Evolutionary conservation across 495 filamentous ascomycete genomes (phyloP), one percentile per base, ranked within the genome.

Genomic region (Trichoderma gamsii): DNA sequence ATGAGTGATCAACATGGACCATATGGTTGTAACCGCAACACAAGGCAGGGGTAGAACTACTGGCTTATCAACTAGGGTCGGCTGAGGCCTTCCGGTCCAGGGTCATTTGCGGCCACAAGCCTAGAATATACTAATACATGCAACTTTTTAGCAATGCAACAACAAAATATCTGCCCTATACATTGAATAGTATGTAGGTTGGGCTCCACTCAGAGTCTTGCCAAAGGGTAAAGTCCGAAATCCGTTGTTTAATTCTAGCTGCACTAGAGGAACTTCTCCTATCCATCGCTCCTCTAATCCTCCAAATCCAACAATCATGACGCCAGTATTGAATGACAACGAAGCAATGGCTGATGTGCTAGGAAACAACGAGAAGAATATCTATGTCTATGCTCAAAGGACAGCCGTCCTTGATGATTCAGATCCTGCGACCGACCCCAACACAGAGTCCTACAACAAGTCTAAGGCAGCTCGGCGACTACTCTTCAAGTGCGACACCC

Each of bases 401-500:
- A 11, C 6, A 46, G 43, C 43, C 12, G 43, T 6, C 43, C 13
- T 18, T 16, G 43, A 15, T 18, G 43, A 46, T 46, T 11, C 4
- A 0, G 18, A 4, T 6, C 43, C 43, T 15, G 43, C 43, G 12
- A 1, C 43, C 43, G 43, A 46, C 18, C 5, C 3, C 43, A 18
- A 11, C 12, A 16, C 13, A 2, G 43, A 46, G 12, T 46, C 18
- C 5, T 46, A 18, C 18, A 11, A 46, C 6, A 32, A 46, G 38
- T 3, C 38, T 25, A 65, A 46, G 18, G 43, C 71, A 2, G 76
- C 77, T 65, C 83, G 81, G 71, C 76, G 72, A 65, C 75, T 85
- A 5, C 70, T 86, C 7, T 76, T 81, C 69, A 83, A 83, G 70
- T 71, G 85, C 68, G 84, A 86, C 70, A 71, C 72, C 69, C 73